Base-by-base conservation (phyloP, 805 yeast genomes). In the Saccharomyces jurei region DNA sequence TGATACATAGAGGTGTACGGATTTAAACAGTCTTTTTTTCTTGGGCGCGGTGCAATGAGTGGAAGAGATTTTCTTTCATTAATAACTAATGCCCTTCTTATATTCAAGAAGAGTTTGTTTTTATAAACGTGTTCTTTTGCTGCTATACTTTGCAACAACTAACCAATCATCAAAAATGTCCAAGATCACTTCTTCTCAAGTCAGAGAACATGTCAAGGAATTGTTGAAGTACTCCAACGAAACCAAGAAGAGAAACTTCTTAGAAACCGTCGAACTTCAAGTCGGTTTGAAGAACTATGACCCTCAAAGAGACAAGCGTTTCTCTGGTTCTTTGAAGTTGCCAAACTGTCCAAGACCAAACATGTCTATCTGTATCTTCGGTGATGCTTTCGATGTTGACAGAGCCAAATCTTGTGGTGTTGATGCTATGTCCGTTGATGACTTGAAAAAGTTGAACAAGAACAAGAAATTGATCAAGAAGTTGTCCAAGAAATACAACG, bases 291-390 rank as follows among this genome's bases (percentile, higher is more conserved):
- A 94, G 91, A 94, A 94, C 96, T 94, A 94, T 81, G 99, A 94
- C 79, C 98, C 99, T 76, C 99, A 94, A 84, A 91, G 99, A 89
- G 99, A 94, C 82, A 94, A 94, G 91, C 98, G 99, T 90, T 94
- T 94, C 97, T 92, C 98, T 77, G 99, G 99, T 82, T 75, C 98
- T 75, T 86, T 94, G 81, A 94, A 86, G 82, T 84, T 94, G 72
- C 99, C 99, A 75, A 86, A 84, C 75, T 96, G 95, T 68, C 99
- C 99, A 83, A 95, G 99, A 86, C 99, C 99, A 82, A 94, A 94
- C 96, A 89, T 94, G 98, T 88, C 98, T 80, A 80, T 94, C 83
- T 94, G 99, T 82, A 90, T 94, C 77, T 94, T 94, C 73, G 99
- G 99, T 87, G 99, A 94, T 79, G 99, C 99, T 77, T 94, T 92